A percentile compares a stretch with the other conserved stretches of the same genome.
Evolutionary conservation across 805 yeast species (phyloP).

Genomic region (Candida namnaoensis): DNA sequence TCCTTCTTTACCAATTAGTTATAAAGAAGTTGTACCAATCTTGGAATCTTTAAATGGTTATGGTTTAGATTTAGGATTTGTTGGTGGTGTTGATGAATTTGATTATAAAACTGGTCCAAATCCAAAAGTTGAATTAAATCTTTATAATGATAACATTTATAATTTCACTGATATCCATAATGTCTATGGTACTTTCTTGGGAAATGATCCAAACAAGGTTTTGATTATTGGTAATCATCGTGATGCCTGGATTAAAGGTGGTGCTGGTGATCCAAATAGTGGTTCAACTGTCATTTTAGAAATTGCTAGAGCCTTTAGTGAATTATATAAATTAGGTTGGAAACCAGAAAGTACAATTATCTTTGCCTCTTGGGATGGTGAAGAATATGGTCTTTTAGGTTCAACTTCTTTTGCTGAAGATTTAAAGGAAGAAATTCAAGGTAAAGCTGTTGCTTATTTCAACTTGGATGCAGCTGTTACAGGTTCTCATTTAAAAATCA

Average conservation of each 20-base stretch:
- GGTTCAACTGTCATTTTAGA: slow-evolving; percentile 64
- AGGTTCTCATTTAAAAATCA: slow-evolving; percentile 41
- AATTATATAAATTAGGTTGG: slow-evolving; percentile 48
- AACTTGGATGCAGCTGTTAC: slow-evolving; percentile 60
- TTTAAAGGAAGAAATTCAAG: slow-evolving; percentile 34
- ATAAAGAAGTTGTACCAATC: slow-evolving; percentile 54
- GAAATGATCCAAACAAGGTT: slow-evolving; percentile 42
- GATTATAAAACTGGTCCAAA: slow-evolving; percentile 48
- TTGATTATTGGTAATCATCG: slow-evolving; percentile 69
- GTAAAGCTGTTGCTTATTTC: slow-evolving; percentile 54
- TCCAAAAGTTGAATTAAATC: slow-evolving; percentile 33
- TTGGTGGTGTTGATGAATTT: slow-evolving; percentile 33
- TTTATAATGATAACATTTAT: slow-evolving; percentile 54
- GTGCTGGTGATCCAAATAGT: slow-evolving; percentile 74
- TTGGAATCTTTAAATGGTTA: slow-evolving; percentile 47
- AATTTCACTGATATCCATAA: slow-evolving; percentile 54
- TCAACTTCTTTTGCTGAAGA: slow-evolving; percentile 75
- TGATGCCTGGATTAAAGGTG: slow-evolving; percentile 75
- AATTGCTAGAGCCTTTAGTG: slow-evolving; percentile 50
- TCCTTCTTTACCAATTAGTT: slow-evolving; percentile 66
- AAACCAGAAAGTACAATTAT: slow-evolving; percentile 56
- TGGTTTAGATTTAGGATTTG: slow-evolving; percentile 44
- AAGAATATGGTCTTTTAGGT: slow-evolving; percentile 68
- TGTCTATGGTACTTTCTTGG: slow-evolving; percentile 53
- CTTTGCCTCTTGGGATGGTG: slow-evolving; percentile 80